phyloP scores from a whole-genome alignment of 1,284 basidiomycete genomes.

The Puccinia horiana region DNA sequence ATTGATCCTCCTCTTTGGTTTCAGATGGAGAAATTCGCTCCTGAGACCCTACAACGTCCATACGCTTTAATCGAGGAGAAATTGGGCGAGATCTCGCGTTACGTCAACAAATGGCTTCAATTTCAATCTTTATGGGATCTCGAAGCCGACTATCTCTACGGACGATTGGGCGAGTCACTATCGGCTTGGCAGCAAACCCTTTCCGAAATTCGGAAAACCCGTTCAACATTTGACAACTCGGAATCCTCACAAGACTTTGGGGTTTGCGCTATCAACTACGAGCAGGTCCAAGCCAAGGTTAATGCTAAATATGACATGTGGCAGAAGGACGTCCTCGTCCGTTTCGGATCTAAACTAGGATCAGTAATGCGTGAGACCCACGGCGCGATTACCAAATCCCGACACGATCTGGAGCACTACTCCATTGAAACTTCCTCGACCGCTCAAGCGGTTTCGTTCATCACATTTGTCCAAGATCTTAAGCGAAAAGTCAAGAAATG shows the following conservation, averaged over 20 bases:
- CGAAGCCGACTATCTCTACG: conserved; percentile 93
- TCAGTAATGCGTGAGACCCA: conserved; percentile 96
- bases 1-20: background rate
- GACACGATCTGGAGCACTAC: conserved; percentile 89
- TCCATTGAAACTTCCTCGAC: conserved; percentile 66
- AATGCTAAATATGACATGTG: conserved; percentile 98
- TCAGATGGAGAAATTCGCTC: conserved; percentile 74
- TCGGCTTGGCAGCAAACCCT: conserved; percentile 89
- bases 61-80: conserved; percentile 85
- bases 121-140: conserved; percentile 99
- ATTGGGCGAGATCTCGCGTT: conserved; percentile 79
- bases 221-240: conserved; percentile 93
- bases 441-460: conserved; percentile 95
- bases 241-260: conserved; percentile 86
- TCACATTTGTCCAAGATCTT: conserved; percentile 98
- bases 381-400: conserved; percentile 82
- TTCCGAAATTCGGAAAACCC: conserved; percentile 91
- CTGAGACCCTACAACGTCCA: conserved; percentile 75
- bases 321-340: conserved; percentile 89
- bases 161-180: conserved; percentile 66
- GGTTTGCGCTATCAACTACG: conserved; percentile 95
- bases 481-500: conserved; percentile 95
- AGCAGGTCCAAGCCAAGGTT: conserved; percentile 93
- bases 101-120: conserved; percentile 95
- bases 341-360: conserved; percentile 88